Evolutionary conservation across 208 protist genomes (phyloP), one percentile per base, ranked within the genome.

Genomic region (Crithidia brevicula): DNA sequence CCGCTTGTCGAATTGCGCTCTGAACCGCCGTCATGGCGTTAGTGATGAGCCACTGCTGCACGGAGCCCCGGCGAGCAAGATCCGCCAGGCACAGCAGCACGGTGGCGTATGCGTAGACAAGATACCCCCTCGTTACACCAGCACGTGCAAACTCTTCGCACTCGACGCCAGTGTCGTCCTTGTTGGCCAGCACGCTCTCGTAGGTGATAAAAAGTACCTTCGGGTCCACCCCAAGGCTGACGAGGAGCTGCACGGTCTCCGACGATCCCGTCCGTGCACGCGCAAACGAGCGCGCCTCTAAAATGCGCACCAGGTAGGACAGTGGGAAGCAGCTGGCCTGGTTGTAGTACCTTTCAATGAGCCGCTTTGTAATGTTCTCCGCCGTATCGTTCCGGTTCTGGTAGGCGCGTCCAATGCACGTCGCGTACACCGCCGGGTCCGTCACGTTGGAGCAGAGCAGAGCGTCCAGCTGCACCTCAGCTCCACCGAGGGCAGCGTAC

Each of bases 401-500:
- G 64, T 85, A 97, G 28, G 81, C 82, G 4, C 81, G 71, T 25
- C 75, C 74, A 50, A 95, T 70, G 67, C 83, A 89, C 13, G 74
- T 68, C 11, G 85, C 82, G 63, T 89, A 91, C 50, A 79, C 81
- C 23, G 75, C 73, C 42, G 79, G 45, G 52, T 95, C 84, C 20
- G 75, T 82, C 8, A 91, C 81, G 62, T 88, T 83, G 20, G 74
- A 74, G 36, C 65, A 74, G 10, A 67, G 61, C 34, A 95, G 77
- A 25, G 92, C 81, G 57, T 92, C 87, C 54, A 97, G 75, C 70
- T 97, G 92, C 38, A 97, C 84, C 73, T 95, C 87, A 5, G 86
- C 87, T 1, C 92, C 92, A 16, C 92, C 92, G 53, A 90, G 92
- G 6, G 69, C 68, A 31, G 67, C 59, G 71, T 94, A 96, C 85